Base-by-base conservation (phyloP, 2,329 filamentous ascomycete genomes). In the Aureobasidium sp. region DNA sequence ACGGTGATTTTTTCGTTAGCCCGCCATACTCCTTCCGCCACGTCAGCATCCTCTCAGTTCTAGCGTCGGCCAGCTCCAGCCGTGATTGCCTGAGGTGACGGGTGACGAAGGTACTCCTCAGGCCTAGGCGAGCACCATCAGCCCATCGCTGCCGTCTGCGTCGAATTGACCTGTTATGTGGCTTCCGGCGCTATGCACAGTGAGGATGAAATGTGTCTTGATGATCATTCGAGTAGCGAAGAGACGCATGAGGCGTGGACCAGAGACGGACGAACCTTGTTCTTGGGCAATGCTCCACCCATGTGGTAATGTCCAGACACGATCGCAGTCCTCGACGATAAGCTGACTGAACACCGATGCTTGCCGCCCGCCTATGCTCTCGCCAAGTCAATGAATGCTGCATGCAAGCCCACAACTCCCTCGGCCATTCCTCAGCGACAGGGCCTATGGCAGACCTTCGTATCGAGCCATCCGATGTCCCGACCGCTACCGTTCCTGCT, bases 41-140 rank as follows among this genome's bases (percentile, higher is more conserved):
- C 77, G 77, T 80, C 77, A 79, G 74, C 71, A 73, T 72, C 72
- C 76, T 75, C 75, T 73, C 73, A 70, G 72, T 74, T 72, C 76
- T 78, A 78, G 76, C 74, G 74, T 75, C 68, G 66, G 68, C 70
- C 68, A 69, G 67, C 71, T 71, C 67, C 71, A 53, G 53, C 41
- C 45, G 29, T 57, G 59, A 61, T 61, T 48, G 53, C 44, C 53
- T 45, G 36, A 58, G 51, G 51, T 71, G 74, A 72, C 49, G 34
- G 25, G 50, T 58, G 42, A 58, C 54, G 42, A 27, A 42, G 44
- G 57, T 50, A 59, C 57, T 45, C 57, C 32, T 53, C 59, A 39
- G 42, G 42, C 50, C 48, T 53, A 51, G 48, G 47, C 59, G 47
- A 37, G 45, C 27, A 41, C 25, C 42, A 47, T 61, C 59, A 55